A percentile compares a stretch with the other conserved stretches of the same genome.
These are phyloP conservation scores for Aspergillus hiratsukae DNA, from an alignment of 2,329 filamentous ascomycete species.

Conservation along the genomic window DNA sequence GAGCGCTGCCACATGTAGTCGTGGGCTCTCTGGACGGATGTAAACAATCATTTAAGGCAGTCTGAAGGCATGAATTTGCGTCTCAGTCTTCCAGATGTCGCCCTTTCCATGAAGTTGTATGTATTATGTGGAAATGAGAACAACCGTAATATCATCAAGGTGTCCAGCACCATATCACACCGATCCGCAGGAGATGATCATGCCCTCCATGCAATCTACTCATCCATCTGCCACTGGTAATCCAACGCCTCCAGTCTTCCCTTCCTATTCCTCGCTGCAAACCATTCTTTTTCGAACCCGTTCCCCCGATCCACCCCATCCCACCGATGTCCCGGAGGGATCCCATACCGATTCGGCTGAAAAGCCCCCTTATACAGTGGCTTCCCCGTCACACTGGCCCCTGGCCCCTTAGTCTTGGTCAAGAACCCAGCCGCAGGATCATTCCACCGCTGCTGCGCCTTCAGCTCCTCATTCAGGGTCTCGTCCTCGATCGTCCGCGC, in stretches of 20 bases:
- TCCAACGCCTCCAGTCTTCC: slow-evolving; percentile 74
- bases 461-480: slow-evolving; percentile 79
- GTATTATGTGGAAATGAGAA: neutral
- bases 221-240: slow-evolving; percentile 96
- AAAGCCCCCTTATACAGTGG: slow-evolving; percentile 75
- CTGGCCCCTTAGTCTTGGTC: slow-evolving; percentile 44
- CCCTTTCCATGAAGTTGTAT: neutral
- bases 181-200: neutral
- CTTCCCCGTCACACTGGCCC: slow-evolving; percentile 49
- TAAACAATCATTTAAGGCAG: neutral
- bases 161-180: neutral
- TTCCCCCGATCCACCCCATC: slow-evolving; percentile 93
- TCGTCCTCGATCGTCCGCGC: slow-evolving; percentile 79
- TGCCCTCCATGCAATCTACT: slow-evolving; percentile 41
- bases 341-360: slow-evolving; percentile 88
- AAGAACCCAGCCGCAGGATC: slow-evolving; percentile 86
- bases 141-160: neutral
- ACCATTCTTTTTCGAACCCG: slow-evolving; percentile 90
- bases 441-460: slow-evolving; percentile 76
- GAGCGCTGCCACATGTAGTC: too few relatives aligned
- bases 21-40: neutral
- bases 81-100: neutral
- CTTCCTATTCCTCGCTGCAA: slow-evolving; percentile 76
- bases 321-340: slow-evolving; percentile 88
- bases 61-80: neutral